These are phyloP conservation scores for Irpex rosettiformis DNA, from an alignment of 1,284 basidiomycete genomes.

Conservation along the genomic window DNA sequence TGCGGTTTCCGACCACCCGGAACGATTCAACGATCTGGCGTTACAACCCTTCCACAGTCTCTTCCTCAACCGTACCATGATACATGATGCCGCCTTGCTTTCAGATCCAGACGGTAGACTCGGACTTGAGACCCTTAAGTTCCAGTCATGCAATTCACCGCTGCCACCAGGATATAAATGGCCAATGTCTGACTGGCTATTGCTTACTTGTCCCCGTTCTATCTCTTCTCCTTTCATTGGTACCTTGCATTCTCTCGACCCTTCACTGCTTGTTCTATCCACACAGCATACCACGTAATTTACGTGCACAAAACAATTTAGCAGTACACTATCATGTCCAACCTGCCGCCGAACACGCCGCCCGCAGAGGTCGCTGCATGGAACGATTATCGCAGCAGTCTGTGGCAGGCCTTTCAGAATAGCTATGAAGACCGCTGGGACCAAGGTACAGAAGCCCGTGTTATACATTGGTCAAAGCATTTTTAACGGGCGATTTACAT, in stretches of 20 bases:
- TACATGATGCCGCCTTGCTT: not conserved
- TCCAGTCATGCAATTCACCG: not conserved
- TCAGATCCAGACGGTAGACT: not conserved
- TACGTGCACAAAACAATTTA: no score
- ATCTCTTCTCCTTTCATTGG: not conserved
- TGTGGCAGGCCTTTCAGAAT: conserved; percentile 29
- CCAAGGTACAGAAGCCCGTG: conserved; percentile 23
- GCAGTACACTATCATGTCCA: conserved; percentile 1
- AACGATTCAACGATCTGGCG: not conserved
- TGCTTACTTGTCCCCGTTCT: not conserved
- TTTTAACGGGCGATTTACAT: not conserved
- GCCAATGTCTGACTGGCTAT: not conserved
- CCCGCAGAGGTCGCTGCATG: conserved; percentile 26
- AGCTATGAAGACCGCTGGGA: conserved; percentile 31
- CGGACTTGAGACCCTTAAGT: not conserved
- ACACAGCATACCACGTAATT: no score
- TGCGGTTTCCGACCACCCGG: not conserved
- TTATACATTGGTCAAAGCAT: conserved; percentile 1
- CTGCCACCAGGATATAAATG: not conserved
- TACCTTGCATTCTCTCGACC: not conserved
- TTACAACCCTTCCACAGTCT: not conserved
- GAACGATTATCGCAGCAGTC: conserved; percentile 26
- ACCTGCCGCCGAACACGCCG: not conserved
- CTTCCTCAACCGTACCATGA: not conserved
- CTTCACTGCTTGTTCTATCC: no score